A percentile compares a stretch with the other conserved stretches of the same genome.
phyloP scores from a whole-genome alignment of 805 yeast species.

The Candida khao-thaluensis region DNA sequence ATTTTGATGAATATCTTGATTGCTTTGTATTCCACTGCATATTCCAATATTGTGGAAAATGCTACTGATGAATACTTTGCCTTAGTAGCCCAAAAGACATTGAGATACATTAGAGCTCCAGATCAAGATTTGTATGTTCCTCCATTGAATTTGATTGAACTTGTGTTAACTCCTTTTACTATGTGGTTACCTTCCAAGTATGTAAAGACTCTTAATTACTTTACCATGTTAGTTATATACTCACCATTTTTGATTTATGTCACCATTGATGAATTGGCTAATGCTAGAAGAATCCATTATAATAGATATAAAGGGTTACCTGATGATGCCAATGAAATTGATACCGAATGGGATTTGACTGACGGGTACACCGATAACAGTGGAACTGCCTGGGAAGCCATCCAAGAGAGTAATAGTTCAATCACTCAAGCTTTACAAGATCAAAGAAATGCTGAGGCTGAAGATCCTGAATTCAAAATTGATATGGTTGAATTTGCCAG shows the following conservation, averaged over 20 bases:
- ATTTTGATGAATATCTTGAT: constrained; percentile 78
- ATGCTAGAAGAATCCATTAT: constrained; percentile 68
- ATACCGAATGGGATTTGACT: constrained; percentile 78
- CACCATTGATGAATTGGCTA: constrained; percentile 61
- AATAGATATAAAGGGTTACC: constrained; percentile 61
- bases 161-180: constrained; percentile 33
- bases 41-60: constrained; percentile 75
- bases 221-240: constrained; percentile 63
- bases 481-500: constrained; percentile 49
- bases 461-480: constrained; percentile 67
- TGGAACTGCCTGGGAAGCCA: constrained; percentile 35
- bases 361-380: constrained; percentile 60
- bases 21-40: constrained; percentile 84
- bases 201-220: constrained; percentile 45
- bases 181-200: constrained; percentile 34
- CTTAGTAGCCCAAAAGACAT: constrained; percentile 77
- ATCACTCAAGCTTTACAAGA: constrained; percentile 36
- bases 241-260: constrained; percentile 63
- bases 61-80: constrained; percentile 86
- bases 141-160: constrained; percentile 75
- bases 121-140: constrained; percentile 84
- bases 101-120: constrained; percentile 83
- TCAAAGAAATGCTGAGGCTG: constrained; percentile 63
- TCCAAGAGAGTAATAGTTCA: constrained; percentile 40
- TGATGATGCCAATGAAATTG: constrained; percentile 78